Evolutionary conservation across 2,329 filamentous ascomycete genomes (phyloP).

Genomic region (Tolypocladium amazonense): DNA sequence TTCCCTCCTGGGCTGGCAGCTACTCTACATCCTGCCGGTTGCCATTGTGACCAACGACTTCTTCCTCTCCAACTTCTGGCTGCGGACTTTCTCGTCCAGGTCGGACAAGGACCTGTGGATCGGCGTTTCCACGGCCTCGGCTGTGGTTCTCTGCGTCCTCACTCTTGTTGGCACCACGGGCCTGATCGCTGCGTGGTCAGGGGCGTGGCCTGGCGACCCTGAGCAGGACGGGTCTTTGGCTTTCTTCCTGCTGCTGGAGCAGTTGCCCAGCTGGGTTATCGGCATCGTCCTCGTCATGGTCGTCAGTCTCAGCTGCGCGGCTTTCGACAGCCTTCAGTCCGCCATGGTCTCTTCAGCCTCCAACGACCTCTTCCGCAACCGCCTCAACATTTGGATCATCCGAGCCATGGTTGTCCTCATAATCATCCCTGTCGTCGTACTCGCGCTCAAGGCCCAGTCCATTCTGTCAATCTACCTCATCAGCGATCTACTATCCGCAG

Average conservation of each 20-base stretch:
- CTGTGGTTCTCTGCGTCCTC: slow-evolving; percentile 56
- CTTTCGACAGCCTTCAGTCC: slow-evolving; percentile 72
- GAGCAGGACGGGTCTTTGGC: slow-evolving; percentile 51
- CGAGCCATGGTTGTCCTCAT: slow-evolving; percentile 57
- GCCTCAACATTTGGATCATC: slow-evolving; percentile 64
- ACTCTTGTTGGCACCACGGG: slow-evolving; percentile 64
- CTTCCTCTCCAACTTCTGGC: slow-evolving; percentile 77
- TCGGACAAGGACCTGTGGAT: slow-evolving; percentile 71
- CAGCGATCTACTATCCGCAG: slow-evolving; percentile 67
- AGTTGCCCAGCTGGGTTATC: slow-evolving; percentile 70
- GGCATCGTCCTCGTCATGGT: slow-evolving; percentile 75
- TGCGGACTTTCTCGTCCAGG: slow-evolving; percentile 70
- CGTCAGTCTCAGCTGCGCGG: slow-evolving; percentile 62
- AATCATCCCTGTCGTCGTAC: slow-evolving; percentile 63
- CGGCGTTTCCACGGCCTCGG: slow-evolving; percentile 58
- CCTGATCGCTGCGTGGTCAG: slow-evolving; percentile 69
- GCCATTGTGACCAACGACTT: slow-evolving; percentile 79
- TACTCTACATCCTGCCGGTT: slow-evolving; percentile 74
- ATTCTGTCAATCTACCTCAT: slow-evolving; percentile 78
- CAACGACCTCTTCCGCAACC: slow-evolving; percentile 79
- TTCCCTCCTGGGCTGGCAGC: slow-evolving; percentile 70
- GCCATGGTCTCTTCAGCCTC: slow-evolving; percentile 79
- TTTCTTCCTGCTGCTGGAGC: slow-evolving; percentile 64
- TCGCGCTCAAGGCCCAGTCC: slow-evolving; percentile 63
- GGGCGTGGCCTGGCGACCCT: slow-evolving; percentile 54